Base-by-base conservation (phyloP, 2,329 filamentous ascomycete genomes). In the Grosmannia huntii region DNA sequence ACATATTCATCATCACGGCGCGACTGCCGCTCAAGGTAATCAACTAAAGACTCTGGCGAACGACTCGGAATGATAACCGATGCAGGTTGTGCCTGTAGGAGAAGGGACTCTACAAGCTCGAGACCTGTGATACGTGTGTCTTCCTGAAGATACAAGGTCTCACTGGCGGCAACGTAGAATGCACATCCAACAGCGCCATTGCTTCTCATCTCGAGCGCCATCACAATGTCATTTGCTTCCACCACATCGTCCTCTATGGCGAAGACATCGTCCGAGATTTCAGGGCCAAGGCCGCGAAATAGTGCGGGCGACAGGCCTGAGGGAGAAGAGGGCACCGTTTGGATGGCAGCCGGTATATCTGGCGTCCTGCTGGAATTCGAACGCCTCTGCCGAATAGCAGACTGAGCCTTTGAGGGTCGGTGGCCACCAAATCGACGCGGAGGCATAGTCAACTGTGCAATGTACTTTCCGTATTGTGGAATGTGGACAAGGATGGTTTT, bases 151-250 rank as follows among this genome's bases (percentile, higher is more conserved):
- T 81, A 86, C 4, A 96, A 70, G 41, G 77, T 82, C 65, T 88
- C 84, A 46, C 90, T 82, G 28, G 78, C 73, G 6, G 85, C 83
- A 53, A 85, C 75, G 67, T 92, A 96, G 67, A 92, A 95, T 52
- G 89, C 86, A 68, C 90, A 96, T 0, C 92, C 92, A 21, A 96
- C 76, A 0, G 79, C 84, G 0, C 81, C 83, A 33, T 81, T 79
- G n/a, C 84, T 79, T 61, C 79, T 83, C 68, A 92, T 76, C 60
- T 95, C 84, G 27, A 96, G 74, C 0, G 89, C 88, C 83, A 95
- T 89, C 59, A 95, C 79, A 28, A 90, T 72, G 66, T 94, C 88
- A 58, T 81, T 79, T 44, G 84, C 67, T 0, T 73, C 68, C 19
- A 67, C 65, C 3, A 56, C 49, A 4, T 64, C 61, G 12, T 61